These are phyloP conservation scores for Oryza punctata DNA, from an alignment of 176 grass and related monocot genomes.

Conservation along the genomic window DNA sequence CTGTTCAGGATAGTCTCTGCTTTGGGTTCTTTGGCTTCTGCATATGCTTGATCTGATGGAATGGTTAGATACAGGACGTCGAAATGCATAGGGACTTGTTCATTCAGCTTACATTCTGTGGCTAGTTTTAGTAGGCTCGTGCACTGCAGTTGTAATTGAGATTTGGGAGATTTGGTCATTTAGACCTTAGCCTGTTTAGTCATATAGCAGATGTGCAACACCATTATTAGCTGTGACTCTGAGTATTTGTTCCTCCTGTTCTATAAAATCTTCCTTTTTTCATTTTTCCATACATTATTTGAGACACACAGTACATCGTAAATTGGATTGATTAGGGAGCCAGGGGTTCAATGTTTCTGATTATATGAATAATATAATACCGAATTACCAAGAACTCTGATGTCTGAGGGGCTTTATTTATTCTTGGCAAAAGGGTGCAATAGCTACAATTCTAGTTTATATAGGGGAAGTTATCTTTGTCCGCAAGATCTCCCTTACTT, in stretches of 20 bases:
- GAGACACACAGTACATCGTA: not conserved
- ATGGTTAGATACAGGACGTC: not conserved
- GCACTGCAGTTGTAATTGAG: not conserved
- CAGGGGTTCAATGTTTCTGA: not conserved
- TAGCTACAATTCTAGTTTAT: not conserved
- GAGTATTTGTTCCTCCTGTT: not conserved
- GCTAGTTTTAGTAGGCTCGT: not conserved
- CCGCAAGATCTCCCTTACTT: not conserved
- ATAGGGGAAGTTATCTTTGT: not conserved
- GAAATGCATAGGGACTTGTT: not conserved
- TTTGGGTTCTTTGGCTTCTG: not conserved
- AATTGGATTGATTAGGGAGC: not conserved
- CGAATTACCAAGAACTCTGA: not conserved
- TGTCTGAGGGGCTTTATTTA: not conserved
- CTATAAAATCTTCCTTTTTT: not conserved
- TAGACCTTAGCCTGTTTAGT: not conserved
- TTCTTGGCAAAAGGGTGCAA: not conserved
- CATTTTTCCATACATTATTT: not conserved
- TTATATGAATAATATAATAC: not conserved
- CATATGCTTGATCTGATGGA: conserved; percentile 3
- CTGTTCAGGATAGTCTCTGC: not conserved
- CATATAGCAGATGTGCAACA: not conserved
- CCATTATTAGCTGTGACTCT: not conserved
- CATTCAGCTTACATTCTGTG: not conserved
- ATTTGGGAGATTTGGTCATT: not conserved